Evolutionary conservation across 768 basidiomycete species (phyloP), one percentile per base, ranked within the genome.

Genomic region (Amanita muscaria): DNA sequence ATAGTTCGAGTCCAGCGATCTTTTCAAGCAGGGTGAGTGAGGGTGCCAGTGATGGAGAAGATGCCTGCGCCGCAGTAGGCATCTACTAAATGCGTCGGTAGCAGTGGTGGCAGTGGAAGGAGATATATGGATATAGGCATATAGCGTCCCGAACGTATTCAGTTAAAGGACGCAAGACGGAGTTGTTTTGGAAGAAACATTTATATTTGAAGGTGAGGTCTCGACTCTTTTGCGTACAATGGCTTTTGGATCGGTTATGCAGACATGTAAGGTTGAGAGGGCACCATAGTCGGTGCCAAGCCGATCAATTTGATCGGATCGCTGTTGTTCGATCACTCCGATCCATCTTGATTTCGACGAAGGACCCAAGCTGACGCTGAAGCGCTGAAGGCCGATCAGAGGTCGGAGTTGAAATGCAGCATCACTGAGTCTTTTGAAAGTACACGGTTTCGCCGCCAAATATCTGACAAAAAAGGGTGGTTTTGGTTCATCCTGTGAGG

Each of bases 121-220:
- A 46, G 61, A 22, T 12, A 49, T 50, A 46, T n/a, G 62, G 23
- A 11, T 56, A 32, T 0, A 63, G 64, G 54, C 81, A 79, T 54
- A 92, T 80, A 42, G 84, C 79, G 22, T 83, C 74, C 34, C 74
- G 73, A 44, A 94, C 90, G 64, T 93, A 89, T 48, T 76, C 59
- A n/a, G 87, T 86, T 40, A 99, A 73, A 0, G 88, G 80, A 5
- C 80, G 71, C 22, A 98, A 76, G 30, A 94, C 86, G 5, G 88
- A 80, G 74, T 99, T 99, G 70, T 97, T 97, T 59, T 99, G 94
- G 76, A 98, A 98, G 72, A 98, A 99, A 3, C 88, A 85, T 16
- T 71, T 76, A 63, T 88, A 93, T 58, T 92, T 83, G 64, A 98
- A 96, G 35, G 83, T 61, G 59, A 70, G 78, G 49, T 76, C 64